phyloP scores from a whole-genome alignment of 345 rosid genomes.

The Moricandia moricandioides region DNA sequence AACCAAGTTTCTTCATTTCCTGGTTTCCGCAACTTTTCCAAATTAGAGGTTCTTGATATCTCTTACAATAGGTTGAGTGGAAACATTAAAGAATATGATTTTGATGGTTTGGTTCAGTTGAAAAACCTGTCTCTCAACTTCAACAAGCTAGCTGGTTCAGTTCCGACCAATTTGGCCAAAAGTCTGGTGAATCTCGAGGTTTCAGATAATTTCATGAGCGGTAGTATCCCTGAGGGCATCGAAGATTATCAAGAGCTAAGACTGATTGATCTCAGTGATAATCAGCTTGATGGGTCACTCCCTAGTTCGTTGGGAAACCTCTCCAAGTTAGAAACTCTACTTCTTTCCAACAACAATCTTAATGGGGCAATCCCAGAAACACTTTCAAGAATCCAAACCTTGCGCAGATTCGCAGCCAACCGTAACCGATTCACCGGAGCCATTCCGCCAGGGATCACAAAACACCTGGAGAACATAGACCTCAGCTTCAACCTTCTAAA shows the following conservation, averaged over 20 bases:
- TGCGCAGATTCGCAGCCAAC: constrained; percentile 61
- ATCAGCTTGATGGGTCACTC: constrained; percentile 46
- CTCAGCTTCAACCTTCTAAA: constrained; percentile 55
- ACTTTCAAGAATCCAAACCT: constrained; percentile 43
- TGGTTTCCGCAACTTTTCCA: constrained; percentile 45
- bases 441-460: constrained; percentile 55
- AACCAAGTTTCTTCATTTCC: constrained; percentile 49
- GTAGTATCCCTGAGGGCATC: constrained; percentile 51
- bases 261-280: constrained; percentile 53
- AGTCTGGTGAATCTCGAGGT: constrained; percentile 52
- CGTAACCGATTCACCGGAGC: constrained; percentile 46
- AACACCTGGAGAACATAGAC: constrained; percentile 43
- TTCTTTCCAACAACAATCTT: constrained; percentile 53
- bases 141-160: constrained; percentile 41
- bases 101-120: constrained; percentile 51
- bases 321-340: constrained; percentile 42
- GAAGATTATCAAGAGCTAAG: constrained; percentile 37
- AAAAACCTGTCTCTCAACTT: constrained; percentile 45
- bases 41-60: constrained; percentile 57
- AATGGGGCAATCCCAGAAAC: constrained; percentile 46
- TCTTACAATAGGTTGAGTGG: constrained; percentile 48
- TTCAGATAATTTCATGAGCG: constrained; percentile 39
- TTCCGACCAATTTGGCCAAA: constrained; percentile 45
- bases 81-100: constrained; percentile 33
- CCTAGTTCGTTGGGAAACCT: constrained; percentile 54